Conservation (phyloP, 768 basidiomycete species). For the Lentinus brumalis region DNA sequence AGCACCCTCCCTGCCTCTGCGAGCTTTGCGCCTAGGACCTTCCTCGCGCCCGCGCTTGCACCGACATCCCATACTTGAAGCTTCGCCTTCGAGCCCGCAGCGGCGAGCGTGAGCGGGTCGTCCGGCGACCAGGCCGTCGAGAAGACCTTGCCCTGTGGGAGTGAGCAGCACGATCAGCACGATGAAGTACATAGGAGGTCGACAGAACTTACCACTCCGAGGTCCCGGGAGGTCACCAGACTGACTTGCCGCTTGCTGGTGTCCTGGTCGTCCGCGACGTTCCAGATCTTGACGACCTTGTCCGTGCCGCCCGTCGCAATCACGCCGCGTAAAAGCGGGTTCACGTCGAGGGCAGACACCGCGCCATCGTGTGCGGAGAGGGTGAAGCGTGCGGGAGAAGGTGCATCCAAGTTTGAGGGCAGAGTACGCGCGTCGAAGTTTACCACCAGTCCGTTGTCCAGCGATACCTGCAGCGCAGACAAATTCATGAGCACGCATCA, state of each 20-base stretch:
- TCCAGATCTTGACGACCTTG: slow-evolving; percentile 97
- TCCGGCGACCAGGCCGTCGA: slow-evolving; percentile 91
- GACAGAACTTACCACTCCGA: slow-evolving; percentile 73
- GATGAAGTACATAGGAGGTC: background rate
- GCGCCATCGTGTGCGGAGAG: slow-evolving; percentile 93
- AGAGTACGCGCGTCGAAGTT: slow-evolving; percentile 90
- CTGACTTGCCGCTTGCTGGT: slow-evolving; percentile 74
- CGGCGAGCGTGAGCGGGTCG: slow-evolving; percentile 90
- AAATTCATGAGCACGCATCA: background rate
- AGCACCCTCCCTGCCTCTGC: slow-evolving; percentile 68
- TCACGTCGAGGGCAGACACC: slow-evolving; percentile 86
- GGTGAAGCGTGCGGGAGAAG: slow-evolving; percentile 80
- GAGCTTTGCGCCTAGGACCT: slow-evolving; percentile 80
- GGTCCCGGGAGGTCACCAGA: slow-evolving; percentile 83
- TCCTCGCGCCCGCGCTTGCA: slow-evolving; percentile 78
- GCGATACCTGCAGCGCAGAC: slow-evolving; percentile 63
- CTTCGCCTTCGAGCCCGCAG: slow-evolving; percentile 92
- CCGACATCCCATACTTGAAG: slow-evolving; percentile 96
- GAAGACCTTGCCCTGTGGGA: slow-evolving; percentile 89
- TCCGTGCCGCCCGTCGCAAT: slow-evolving; percentile 94
- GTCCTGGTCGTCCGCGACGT: slow-evolving; percentile 65
- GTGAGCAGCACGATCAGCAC: background rate
- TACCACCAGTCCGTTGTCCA: slow-evolving; percentile 93
- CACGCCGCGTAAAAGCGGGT: slow-evolving; percentile 87
- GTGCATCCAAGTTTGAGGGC: slow-evolving; percentile 62